Evolutionary conservation across 2,329 filamentous ascomycete genomes (phyloP).

Genomic region (Sclerotinia spermophila): DNA sequence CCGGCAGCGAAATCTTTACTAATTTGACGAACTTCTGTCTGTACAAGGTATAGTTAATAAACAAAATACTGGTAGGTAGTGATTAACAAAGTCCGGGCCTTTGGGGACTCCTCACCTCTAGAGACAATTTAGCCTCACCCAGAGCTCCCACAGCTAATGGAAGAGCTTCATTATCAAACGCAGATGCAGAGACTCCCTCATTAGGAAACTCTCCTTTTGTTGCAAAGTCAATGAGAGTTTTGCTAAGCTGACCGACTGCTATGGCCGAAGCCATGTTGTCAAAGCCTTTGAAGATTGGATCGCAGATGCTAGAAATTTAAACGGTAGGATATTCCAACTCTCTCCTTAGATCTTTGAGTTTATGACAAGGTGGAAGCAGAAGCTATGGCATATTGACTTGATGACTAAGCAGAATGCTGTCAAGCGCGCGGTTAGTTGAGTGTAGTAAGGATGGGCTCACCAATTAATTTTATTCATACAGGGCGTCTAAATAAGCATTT

Average conservation of each 20-base stretch:
- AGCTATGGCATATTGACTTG: background rate
- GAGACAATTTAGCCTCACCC: constrained; percentile 42
- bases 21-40: constrained; percentile 64
- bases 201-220: constrained; percentile 46
- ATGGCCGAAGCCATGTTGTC: constrained; percentile 30
- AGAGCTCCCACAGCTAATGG: constrained; percentile 43
- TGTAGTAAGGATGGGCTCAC: too few relatives aligned
- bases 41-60: constrained; percentile 16
- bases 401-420: background rate
- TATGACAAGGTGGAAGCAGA: background rate
- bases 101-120: constrained; percentile 42
- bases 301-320: background rate
- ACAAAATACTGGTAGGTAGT: background rate
- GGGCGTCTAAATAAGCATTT: too few relatives aligned
- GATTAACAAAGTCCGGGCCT: background rate
- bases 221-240: constrained; percentile 63
- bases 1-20: constrained; percentile 75
- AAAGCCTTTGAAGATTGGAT: background rate
- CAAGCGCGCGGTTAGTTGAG: background rate
- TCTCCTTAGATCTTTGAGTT: background rate
- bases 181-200: constrained; percentile 39
- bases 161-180: constrained; percentile 36
- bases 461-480: background rate
- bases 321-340: background rate
- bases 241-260: constrained; percentile 42